Evolutionary conservation across 345 rosid species (phyloP), one percentile per base, ranked within the genome.

Genomic region (Anacardium occidentale): DNA sequence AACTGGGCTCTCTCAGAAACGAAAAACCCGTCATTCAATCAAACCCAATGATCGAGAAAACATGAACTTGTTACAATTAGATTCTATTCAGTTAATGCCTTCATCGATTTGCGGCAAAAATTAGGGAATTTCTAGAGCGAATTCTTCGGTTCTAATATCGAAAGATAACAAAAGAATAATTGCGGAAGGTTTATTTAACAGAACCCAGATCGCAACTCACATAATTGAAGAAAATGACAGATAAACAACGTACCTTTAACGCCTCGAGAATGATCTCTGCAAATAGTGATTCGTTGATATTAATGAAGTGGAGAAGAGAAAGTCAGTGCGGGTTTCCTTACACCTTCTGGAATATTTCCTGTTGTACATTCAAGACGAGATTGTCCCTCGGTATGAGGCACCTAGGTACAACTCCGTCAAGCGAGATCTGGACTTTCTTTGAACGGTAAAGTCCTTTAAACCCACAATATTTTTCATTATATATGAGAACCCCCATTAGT

Each of bases 311-410:
- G 44, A 44, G 11, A 22, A 21, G 6, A 15, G 18, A 14, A 7
- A 29, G 8, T 32, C 29, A 25, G n/a, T 13, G 18, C 1, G 37
- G 29, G 15, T 58, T 59, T 22, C 53, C 53, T 54, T n/a, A 10
- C 0, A 8, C 2, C 5, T 59, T 3, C 5, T 1, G 2, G 5
- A 0, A 26, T 13, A 0, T 20, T 0, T 11, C 1, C n/a, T 29
- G 20, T 59, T 59, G 63, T 59, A 59, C 63, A 26, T 59, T 26
- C 3, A 29, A 5, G 63, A 59, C 63, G 26, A 14, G 18, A 18
- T 29, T 25, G 15, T 18, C n/a, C 24, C 42, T 7, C 42, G 0
- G 42, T 37, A 37, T 7, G 10, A 37, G 10, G 7, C 9, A 7
- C 0, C 42, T 7, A 29, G 6, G 62, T 24, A 58, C 62, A 58